Base-by-base conservation (phyloP, 805 yeast genomes). In the Candida pseudoglaebosa region DNA sequence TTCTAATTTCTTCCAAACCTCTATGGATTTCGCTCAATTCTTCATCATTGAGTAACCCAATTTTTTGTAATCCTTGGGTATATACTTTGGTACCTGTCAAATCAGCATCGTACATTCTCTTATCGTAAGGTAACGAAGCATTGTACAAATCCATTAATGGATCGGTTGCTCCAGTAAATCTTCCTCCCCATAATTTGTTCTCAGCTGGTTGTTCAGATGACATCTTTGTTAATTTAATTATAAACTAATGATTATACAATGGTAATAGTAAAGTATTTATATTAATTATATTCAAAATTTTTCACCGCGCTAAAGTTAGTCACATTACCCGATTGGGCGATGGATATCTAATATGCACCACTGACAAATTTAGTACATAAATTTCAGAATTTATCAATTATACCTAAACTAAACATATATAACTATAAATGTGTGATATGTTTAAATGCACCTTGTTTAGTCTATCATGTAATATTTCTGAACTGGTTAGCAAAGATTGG, bases 61-160 rank as follows among this genome's bases (percentile, higher is more conserved):
- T 67, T 59, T 90, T 88, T 48, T 77, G 70, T 41, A 93, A 72
- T 1, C 97, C 99, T 47, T 76, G 69, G 17, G 98, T 90, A 68
- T 91, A 93, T 4, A 91, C 95, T 53, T 83, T 80, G 22, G 99
- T 93, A 36, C 99, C 98, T 46, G 84, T 85, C 48, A 93, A 69
- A 64, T 93, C 99, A 10, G 95, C 98, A 32, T 78, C 82, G 67
- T 83, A 93, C 98, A 93, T 93, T 56, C 77, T 82, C 68, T 91
- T 75, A 63, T 93, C 99, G 56, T 93, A 93, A 2, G 99, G 98
- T 48, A 93, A 70, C 1, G 98, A 91, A 1, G 97, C 96, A 65
- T 93, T 93, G 72, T 95, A 93, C 38, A 91, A 72, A 59, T 93
- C 95, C 99, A 93, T 93, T 56, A 93, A 70, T 3, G 99, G 99